Conservation (phyloP, 768 basidiomycete species). For the Gloeostereum incarnatum region DNA sequence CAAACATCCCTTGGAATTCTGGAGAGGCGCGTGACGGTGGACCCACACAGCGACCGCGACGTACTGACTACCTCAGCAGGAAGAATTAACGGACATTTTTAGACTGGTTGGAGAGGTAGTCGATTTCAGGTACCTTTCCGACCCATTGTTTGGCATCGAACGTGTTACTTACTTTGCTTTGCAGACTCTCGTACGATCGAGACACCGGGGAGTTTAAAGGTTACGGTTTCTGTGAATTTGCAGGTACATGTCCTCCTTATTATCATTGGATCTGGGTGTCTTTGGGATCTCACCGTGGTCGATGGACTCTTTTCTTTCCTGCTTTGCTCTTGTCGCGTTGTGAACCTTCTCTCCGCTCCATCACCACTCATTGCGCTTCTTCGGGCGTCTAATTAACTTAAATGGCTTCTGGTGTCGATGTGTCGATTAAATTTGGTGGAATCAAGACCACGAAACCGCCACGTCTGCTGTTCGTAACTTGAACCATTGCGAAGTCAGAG, state of each 20-base stretch:
- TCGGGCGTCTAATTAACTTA: neutral
- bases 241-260: conserved; percentile 44
- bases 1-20: conserved; percentile 89
- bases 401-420: neutral
- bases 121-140: conserved; percentile 73
- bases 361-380: conserved; percentile 1
- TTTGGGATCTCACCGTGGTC: too few relatives aligned
- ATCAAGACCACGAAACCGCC: conserved; percentile 89
- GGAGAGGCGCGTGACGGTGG: conserved; percentile 43
- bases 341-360: too few relatives aligned
- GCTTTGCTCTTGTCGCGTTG: conserved; percentile 5
- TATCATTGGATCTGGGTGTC: too few relatives aligned
- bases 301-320: conserved; percentile 5
- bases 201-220: conserved; percentile 94
- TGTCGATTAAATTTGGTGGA: conserved; percentile 8
- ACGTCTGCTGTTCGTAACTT: conserved; percentile 92
- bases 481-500: conserved; percentile 87
- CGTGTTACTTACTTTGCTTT: neutral
- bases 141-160: neutral
- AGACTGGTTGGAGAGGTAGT: conserved; percentile 82
- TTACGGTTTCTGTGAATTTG: conserved; percentile 91
- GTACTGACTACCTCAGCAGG: conserved; percentile 27
- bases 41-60: conserved; percentile 3
- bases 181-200: conserved; percentile 79
- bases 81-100: conserved; percentile 82